Base-by-base conservation (phyloP, 2,329 filamentous ascomycete genomes). In the Coniella vitis region DNA sequence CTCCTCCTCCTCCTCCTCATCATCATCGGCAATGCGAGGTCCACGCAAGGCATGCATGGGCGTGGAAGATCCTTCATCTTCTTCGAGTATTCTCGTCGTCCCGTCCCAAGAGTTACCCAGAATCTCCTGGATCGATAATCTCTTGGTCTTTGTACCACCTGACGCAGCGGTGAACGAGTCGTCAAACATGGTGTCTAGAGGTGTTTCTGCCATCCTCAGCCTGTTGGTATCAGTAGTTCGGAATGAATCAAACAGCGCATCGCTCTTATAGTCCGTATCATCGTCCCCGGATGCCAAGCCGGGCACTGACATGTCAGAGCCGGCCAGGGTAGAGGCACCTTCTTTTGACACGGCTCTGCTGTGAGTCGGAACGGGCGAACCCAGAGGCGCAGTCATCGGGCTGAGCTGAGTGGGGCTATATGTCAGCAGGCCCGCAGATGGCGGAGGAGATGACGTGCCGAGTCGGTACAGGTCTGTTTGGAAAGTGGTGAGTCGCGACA, bases 181-280 rank as follows among this genome's bases (percentile, higher is more conserved):
- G 65, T 90, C 86, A 64, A 90, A 90, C 72, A 90, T 86, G 20
- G 81, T 87, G 60, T 90, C 86, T 43, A 90, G 70, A 14, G 86
- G 84, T 22, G 84, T 85, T 61, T 87, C 81, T 40, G 81, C 75
- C 31, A 80, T 78, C 52, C 82, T 79, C 47, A 78, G 74, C 54
- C 82, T 84, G 53, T 78, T 76, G 9, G 85, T 88, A 35, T 78
- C 83, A 52, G 78, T 74, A 14, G 86, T 90, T 46, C 84, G 82
- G 56, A 89, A 67, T 25, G 86, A 90, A 68, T 90, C 87, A 64
- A 82, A 90, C 48, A 86, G 74, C 16, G 81, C 87, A 58, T 90
- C 86, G 63, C 85, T 89, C 66, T 82, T 84, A 60, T 84, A 81
- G 62, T 89, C 86, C n/a, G 81, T 83, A 58, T 89, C 86, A 58